Evolutionary conservation across 805 yeast genomes (phyloP), one percentile per base, ranked within the genome.

Genomic region (Candida loeiensis): DNA sequence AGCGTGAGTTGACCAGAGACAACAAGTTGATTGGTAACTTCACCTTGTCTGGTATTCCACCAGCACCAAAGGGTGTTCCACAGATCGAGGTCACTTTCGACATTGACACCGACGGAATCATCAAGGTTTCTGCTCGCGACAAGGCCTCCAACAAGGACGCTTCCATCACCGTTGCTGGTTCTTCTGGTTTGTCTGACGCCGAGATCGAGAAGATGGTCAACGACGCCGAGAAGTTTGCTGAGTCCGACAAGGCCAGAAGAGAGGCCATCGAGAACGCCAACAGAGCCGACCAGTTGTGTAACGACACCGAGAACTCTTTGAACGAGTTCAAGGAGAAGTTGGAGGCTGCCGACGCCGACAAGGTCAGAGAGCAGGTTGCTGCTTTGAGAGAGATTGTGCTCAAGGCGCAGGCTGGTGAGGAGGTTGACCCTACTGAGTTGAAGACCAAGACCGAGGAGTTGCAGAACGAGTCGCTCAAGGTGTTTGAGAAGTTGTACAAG

Each of bases 11-110:
- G 63, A 95, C 91, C 60, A 85, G 95, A 75, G 97, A 89, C 78
- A 89, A 89, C 86, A 89, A 90, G 76, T 79, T 90, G 66, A 86
- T 89, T 66, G 97, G 97, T 71, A 89, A 90, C 85, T 89, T 89
- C 74, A 89, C 95, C 47, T 78, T 89, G 59, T 75, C 93, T 50
- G 96, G 96, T 71, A 89, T 89, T 55, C 96, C 95, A 61, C 95
- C 95, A 52, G 93, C 93, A 55, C 90, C 93, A 69, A 85, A 85
- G 82, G 95, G 95, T 75, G 91, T 85, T 53, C 95, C 95, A 51
- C 95, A 85, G 74, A 85, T 85, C 61, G 95, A 85, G 75, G 97
- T 89, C 64, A 79, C 95, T 47, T 89, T 89, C 65, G 97, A 90
- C 71, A 85, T 89, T 63, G 97, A 89, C 68, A 95, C 97, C 50